Conservation (phyloP, 495 filamentous ascomycete species). For the Penicillium egyptiacum region DNA sequence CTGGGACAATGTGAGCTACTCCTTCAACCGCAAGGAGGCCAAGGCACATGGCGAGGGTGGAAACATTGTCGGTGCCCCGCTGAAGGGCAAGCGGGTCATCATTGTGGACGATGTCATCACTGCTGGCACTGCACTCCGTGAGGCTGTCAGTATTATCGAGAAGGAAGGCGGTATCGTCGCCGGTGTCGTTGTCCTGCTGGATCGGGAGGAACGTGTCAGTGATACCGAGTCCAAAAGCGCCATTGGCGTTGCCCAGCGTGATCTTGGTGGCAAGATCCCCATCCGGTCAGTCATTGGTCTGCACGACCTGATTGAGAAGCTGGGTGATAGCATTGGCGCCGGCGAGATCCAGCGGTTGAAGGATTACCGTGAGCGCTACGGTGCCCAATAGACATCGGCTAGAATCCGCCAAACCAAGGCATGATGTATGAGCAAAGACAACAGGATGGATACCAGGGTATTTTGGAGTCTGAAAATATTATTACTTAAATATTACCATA, state of each 20-base stretch:
- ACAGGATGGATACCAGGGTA: slow-evolving; percentile 27
- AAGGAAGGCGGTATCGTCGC: slow-evolving; percentile 77
- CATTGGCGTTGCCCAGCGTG: slow-evolving; percentile 75
- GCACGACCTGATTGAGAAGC: slow-evolving; percentile 72
- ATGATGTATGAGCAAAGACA: slow-evolving; percentile 22
- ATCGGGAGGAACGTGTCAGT: slow-evolving; percentile 79
- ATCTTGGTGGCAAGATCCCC: slow-evolving; percentile 51
- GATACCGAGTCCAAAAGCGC: slow-evolving; percentile 59
- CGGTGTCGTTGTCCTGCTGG: slow-evolving; percentile 83
- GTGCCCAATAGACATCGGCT: slow-evolving; percentile 35
- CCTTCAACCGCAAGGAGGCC: slow-evolving; percentile 91
- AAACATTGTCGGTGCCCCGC: slow-evolving; percentile 78
- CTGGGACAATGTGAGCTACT: slow-evolving; percentile 63
- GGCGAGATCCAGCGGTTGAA: slow-evolving; percentile 69
- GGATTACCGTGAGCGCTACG: slow-evolving; percentile 76
- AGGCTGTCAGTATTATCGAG: slow-evolving; percentile 81
- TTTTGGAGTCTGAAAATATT: slow-evolving; percentile 15
- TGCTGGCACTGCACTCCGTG: slow-evolving; percentile 87
- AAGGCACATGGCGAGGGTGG: slow-evolving; percentile 95
- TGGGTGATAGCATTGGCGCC: slow-evolving; percentile 50
- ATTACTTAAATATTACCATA: neutral
- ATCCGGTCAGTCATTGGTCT: slow-evolving; percentile 55
- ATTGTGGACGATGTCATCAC: slow-evolving; percentile 97
- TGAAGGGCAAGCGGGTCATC: slow-evolving; percentile 80
- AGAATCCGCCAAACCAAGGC: slow-evolving; percentile 17